Percentiles rank a stretch among this genome's conserved stretches.
phyloP scores from a whole-genome alignment of 2,329 filamentous ascomycete genomes.

The Penicillium sp. region DNA sequence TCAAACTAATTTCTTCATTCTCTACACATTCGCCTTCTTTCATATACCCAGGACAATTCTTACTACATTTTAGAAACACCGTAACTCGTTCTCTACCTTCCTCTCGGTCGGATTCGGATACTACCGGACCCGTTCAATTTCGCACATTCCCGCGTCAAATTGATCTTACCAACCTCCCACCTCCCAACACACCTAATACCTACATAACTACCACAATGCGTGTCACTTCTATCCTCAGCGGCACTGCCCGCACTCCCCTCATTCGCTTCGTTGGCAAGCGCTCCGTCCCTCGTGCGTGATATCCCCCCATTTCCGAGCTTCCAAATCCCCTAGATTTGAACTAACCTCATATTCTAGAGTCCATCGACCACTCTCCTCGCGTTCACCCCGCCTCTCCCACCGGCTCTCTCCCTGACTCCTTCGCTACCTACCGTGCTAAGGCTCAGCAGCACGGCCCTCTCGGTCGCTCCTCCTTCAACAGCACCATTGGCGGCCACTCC shows the following conservation, averaged over 20 bases:
- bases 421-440: constrained; percentile 62
- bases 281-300: constrained; percentile 44
- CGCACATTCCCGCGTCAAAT: constrained; percentile 23
- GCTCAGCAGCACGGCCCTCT: constrained; percentile 67
- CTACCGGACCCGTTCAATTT: constrained; percentile 30
- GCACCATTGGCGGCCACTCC: constrained; percentile 58
- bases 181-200: constrained; percentile 10
- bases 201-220: constrained; percentile 35
- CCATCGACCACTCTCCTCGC: constrained; percentile 56
- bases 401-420: constrained; percentile 58
- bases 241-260: constrained; percentile 46
- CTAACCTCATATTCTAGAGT: constrained; percentile 33
- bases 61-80: not conserved
- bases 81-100: not conserved
- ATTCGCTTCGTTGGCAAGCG: constrained; percentile 54
- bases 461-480: constrained; percentile 38
- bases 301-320: not conserved
- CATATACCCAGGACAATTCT: not conserved
- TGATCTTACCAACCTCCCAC: constrained; percentile 13
- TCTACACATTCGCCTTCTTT: not conserved
- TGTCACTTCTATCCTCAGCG: constrained; percentile 43
- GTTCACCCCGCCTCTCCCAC: constrained; percentile 60
- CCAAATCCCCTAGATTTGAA: constrained; percentile 3
- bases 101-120: constrained; percentile 31
- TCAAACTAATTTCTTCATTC: not conserved